phyloP scores from a whole-genome alignment of 192 early-diverging fungal species.

The Gonapodya prolifera region DNA sequence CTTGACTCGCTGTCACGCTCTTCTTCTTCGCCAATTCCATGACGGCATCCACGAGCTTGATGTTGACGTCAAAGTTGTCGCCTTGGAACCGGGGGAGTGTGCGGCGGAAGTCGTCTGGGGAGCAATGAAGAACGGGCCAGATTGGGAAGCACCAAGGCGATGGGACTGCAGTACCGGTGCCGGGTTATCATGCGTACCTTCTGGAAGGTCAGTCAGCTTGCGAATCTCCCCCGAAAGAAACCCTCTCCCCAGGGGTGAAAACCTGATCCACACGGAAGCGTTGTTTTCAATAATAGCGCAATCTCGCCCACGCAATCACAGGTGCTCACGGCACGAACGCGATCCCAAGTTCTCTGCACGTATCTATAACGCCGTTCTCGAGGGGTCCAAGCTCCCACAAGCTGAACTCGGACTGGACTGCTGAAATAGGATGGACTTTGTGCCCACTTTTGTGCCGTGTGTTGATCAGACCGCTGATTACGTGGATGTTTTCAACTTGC shows the following conservation, averaged over 20 bases:
- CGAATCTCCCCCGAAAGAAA: neutral
- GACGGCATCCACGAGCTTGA: constrained; percentile 39
- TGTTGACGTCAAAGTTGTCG: neutral
- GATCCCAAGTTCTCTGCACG: constrained; percentile 61
- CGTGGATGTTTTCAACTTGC: neutral
- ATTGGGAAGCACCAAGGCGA: neutral
- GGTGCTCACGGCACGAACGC: constrained; percentile 23
- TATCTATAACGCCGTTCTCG: constrained; percentile 46
- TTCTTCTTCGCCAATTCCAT: constrained; percentile 29
- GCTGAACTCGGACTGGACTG: constrained; percentile 16
- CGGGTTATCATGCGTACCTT: too few species aligned
- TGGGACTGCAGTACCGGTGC: too few species aligned
- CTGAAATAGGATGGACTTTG: constrained; percentile 47
- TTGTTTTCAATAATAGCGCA: neutral
- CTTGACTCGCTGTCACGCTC: constrained; percentile 1
- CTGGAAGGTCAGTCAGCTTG: neutral
- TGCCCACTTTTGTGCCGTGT: constrained; percentile 36
- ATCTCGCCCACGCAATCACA: neutral
- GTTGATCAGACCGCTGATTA: neutral
- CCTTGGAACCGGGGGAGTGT: neutral
- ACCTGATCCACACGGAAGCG: neutral
- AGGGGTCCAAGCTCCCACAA: constrained; percentile 52
- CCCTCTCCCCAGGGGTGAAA: neutral
- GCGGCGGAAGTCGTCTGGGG: neutral
- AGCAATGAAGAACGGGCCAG: neutral